These are phyloP conservation scores for Podila horticola DNA, from an alignment of 192 early-diverging fungal species.

Conservation along the genomic window DNA sequence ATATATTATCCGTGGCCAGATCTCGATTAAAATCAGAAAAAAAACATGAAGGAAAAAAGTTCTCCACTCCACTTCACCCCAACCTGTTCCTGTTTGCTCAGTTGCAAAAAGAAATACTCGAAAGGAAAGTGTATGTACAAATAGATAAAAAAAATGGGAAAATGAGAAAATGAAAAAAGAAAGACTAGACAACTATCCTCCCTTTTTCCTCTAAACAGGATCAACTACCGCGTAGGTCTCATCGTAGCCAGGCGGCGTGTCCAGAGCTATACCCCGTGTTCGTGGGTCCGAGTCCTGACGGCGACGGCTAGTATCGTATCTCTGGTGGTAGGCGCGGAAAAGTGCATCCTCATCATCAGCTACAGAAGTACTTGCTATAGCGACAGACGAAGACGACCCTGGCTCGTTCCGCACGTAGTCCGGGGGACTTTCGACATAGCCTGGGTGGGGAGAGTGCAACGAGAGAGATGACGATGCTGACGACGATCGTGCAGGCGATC, in stretches of 20 bases:
- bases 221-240: conserved; percentile 38
- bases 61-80: too few species aligned
- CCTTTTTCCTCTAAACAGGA: conserved; percentile 22
- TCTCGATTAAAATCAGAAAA: background rate
- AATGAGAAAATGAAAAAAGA: background rate
- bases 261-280: conserved; percentile 4
- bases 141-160: background rate
- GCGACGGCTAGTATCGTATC: conserved; percentile 25
- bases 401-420: conserved; percentile 37
- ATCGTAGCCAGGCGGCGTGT: conserved; percentile 45
- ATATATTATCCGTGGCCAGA: too few species aligned
- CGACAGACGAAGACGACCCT: background rate
- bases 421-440: conserved; percentile 29
- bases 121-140: background rate
- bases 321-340: conserved; percentile 35
- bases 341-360: conserved; percentile 37
- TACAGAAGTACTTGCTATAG: background rate
- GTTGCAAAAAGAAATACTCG: background rate
- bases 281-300: conserved; percentile 28
- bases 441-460: conserved; percentile 15
- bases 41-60: background rate
- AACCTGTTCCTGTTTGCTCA: too few species aligned
- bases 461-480: conserved; percentile 44
- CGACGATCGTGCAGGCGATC: conserved; percentile 40
- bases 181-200: background rate